These are phyloP conservation scores for Colletotrichum tanaceti DNA, from an alignment of 2,329 filamentous ascomycete genomes.

Conservation along the genomic window DNA sequence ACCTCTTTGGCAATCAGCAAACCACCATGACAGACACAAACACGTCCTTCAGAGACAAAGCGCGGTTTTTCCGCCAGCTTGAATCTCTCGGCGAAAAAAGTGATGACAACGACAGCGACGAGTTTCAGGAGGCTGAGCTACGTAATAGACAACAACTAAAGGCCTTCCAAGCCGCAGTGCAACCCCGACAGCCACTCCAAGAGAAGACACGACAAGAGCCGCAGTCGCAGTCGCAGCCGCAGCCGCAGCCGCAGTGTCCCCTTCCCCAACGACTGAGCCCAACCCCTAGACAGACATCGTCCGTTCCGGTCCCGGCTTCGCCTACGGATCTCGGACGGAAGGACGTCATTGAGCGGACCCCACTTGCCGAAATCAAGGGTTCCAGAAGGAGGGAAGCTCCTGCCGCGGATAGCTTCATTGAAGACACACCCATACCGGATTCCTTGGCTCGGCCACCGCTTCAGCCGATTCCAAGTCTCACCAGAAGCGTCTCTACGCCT, in stretches of 20 bases:
- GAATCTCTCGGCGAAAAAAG: constrained; percentile 45
- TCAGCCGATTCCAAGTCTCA: constrained; percentile 22
- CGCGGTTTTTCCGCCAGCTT: constrained; percentile 59
- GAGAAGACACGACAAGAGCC: constrained; percentile 26
- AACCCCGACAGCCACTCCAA: constrained; percentile 30
- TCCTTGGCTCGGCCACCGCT: constrained; percentile 40
- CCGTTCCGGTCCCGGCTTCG: constrained; percentile 27
- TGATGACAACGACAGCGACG: constrained; percentile 46
- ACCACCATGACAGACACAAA: constrained; percentile 42
- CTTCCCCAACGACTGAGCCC: constrained; percentile 5
- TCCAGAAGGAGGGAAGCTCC: constrained; percentile 28
- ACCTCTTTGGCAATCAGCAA: constrained; percentile 3
- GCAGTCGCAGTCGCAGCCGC: not conserved
- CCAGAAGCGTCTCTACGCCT: constrained; percentile 48
- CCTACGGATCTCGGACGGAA: constrained; percentile 17
- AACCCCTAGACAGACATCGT: constrained; percentile 28
- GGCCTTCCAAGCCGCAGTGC: constrained; percentile 18
- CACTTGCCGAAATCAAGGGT: constrained; percentile 42
- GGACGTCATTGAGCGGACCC: constrained; percentile 45
- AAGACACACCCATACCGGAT: constrained; percentile 49
- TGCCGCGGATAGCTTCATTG: constrained; percentile 44
- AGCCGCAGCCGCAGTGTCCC: not conserved
- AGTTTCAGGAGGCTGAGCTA: constrained; percentile 44
- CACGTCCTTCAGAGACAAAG: constrained; percentile 54
- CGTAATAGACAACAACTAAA: constrained; percentile 34